A percentile compares a stretch with the other conserved stretches of the same genome.
Evolutionary conservation across 2,329 filamentous ascomycete species (phyloP).

Genomic region (Aspergillus costaricaensis): DNA sequence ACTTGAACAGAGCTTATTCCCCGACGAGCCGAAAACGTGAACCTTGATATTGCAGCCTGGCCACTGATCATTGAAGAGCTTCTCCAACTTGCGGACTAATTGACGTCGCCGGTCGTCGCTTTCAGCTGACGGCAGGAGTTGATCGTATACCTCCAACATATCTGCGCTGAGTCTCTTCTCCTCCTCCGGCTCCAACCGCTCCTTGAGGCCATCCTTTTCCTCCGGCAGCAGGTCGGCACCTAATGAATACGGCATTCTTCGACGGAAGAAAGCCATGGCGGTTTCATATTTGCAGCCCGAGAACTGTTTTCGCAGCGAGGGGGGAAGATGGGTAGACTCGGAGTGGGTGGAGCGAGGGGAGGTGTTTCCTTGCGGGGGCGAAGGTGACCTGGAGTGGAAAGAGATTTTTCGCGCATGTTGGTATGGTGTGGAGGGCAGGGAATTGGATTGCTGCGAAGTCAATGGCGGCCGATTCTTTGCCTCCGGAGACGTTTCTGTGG

Average conservation of each 20-base stretch:
- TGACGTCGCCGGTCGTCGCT: constrained; percentile 74
- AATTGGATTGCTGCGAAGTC: constrained; percentile 73
- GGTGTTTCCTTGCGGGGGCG: constrained; percentile 73
- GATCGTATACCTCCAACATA: constrained; percentile 81
- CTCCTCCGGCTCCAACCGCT: constrained; percentile 68
- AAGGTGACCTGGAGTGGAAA: constrained; percentile 76
- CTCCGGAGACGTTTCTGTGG: constrained; percentile 38
- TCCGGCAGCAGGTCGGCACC: constrained; percentile 77
- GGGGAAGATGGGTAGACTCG: constrained; percentile 75
- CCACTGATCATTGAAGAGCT: constrained; percentile 86
- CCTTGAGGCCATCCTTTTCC: constrained; percentile 69
- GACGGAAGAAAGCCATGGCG: constrained; percentile 73
- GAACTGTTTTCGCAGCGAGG: constrained; percentile 67
- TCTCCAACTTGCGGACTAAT: constrained; percentile 84
- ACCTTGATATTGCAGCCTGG: constrained; percentile 87
- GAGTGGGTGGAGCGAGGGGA: constrained; percentile 90
- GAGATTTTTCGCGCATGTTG: constrained; percentile 83
- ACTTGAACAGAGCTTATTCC: constrained; percentile 89
- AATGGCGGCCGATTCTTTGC: constrained; percentile 51
- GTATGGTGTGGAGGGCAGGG: constrained; percentile 89
- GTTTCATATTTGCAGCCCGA: constrained; percentile 86
- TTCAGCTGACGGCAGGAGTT: constrained; percentile 76
- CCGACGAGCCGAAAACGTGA: constrained; percentile 95
- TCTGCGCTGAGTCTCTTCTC: constrained; percentile 75
- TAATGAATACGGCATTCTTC: constrained; percentile 88